Conservation (phyloP, 495 filamentous ascomycete genomes). For the Daldinia concentrica region DNA sequence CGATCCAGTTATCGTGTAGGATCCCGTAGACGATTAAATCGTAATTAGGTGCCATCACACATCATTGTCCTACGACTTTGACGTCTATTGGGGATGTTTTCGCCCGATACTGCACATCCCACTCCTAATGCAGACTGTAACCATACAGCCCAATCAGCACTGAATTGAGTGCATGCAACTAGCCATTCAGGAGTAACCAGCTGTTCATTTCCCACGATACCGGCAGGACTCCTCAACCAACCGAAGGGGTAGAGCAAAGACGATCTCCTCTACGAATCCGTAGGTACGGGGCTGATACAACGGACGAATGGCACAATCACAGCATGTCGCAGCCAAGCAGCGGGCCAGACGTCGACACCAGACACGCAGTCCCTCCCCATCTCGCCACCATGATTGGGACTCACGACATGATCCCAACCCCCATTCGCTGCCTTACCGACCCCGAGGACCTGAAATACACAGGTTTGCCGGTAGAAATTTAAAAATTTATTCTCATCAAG, state of each 20-base stretch:
- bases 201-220: constrained; percentile 47
- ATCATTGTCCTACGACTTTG: constrained; percentile 41
- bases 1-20: constrained; percentile 31
- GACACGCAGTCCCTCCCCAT: constrained; percentile 47
- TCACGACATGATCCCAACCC: constrained; percentile 44
- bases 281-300: constrained; percentile 50
- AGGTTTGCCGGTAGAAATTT: constrained; percentile 41
- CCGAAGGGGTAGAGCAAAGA: constrained; percentile 43
- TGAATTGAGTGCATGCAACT: constrained; percentile 41
- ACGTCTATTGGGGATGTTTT: constrained; percentile 48
- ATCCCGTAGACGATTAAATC: constrained; percentile 20
- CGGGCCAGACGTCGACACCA: constrained; percentile 49
- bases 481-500: constrained; percentile 40
- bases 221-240: constrained; percentile 44
- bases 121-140: constrained; percentile 48
- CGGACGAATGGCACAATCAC: constrained; percentile 56
- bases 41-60: constrained; percentile 42
- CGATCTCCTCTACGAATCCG: constrained; percentile 42
- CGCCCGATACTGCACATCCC: constrained; percentile 48
- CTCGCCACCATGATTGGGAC: constrained; percentile 55
- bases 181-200: constrained; percentile 51
- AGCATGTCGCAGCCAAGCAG: constrained; percentile 47
- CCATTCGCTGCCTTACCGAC: constrained; percentile 55
- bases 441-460: constrained; percentile 46
- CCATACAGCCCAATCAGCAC: constrained; percentile 46